Evolutionary conservation across 2,329 filamentous ascomycete genomes (phyloP), one percentile per base, ranked within the genome.

Genomic region (Monascus ruber): DNA sequence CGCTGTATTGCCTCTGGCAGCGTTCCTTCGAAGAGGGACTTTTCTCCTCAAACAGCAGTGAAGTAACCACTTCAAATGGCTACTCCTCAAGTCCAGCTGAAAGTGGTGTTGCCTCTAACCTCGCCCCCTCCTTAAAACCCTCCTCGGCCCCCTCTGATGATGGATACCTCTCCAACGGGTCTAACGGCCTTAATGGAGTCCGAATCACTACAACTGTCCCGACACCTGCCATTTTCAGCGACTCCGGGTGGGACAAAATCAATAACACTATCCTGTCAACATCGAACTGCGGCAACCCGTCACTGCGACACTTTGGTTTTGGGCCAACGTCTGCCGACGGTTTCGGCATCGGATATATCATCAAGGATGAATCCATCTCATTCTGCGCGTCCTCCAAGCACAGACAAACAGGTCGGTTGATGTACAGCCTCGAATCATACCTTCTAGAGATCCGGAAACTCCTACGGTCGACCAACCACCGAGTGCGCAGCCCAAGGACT

Each of bases 201-300:
- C 67, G 68, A 29, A 47, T 55, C 26, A 57, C 6, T 10, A 29
- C 28, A 6, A 29, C 28, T 10, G 28, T 52, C 40, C 70, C 52
- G 56, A 69, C 41, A 73, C 91, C 91, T 0, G 69, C 80, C 5
- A 73, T 98, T 41, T 98, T 96, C 60, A 79, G 81, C 35, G 91
- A 98, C 55, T 52, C 74, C 1, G 91, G 89, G 35, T 98, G 88
- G 87, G 89, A 96, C 62, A 88, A 84, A 58, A 76, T 95, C 48
- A 96, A 96, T 69, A 93, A 77, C 46, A 96, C 89, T 6, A 85
- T 96, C 47, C 70, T 98, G 31, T 94, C 85, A 5, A 96, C 91
- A 0, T 95, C 88, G n/a, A 98, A 98, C 70, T 98, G 91, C 63
- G 91, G 91, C 42, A 98, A 96, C 63, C 91, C 91, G 0, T 86